Evolutionary conservation across 768 basidiomycete species (phyloP).

Genomic region (Trametes gibbosa): DNA sequence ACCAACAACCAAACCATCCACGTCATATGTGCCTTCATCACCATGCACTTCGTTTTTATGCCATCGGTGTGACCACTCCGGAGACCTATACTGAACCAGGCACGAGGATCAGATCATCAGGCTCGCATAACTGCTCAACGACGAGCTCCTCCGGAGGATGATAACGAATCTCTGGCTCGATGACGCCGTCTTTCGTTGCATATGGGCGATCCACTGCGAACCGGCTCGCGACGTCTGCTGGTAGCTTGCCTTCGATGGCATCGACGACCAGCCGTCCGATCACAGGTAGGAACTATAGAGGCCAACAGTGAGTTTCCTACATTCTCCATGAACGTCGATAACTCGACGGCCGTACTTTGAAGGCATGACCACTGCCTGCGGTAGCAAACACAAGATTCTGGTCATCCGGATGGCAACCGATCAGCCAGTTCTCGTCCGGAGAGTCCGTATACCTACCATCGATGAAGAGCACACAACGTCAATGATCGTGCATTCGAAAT

Average conservation of each 20-base stretch:
- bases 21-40: background rate
- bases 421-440: constrained; percentile 84
- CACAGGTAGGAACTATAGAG: constrained; percentile 75
- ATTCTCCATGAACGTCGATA: background rate
- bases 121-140: constrained; percentile 47
- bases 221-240: constrained; percentile 47
- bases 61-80: background rate
- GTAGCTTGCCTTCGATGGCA: constrained; percentile 62
- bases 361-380: constrained; percentile 85
- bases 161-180: constrained; percentile 11
- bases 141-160: constrained; percentile 39
- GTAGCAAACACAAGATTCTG: constrained; percentile 75
- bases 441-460: constrained; percentile 84
- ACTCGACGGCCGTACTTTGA: constrained; percentile 51
- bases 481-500: background rate
- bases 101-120: constrained; percentile 38
- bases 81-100: background rate
- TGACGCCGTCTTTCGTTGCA: background rate
- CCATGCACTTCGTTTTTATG: background rate
- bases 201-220: constrained; percentile 60
- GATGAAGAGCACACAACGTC: background rate
- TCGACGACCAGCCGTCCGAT: constrained; percentile 77
- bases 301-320: no score
- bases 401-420: constrained; percentile 66
- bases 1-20: background rate